These are phyloP conservation scores for Pythium chondricola DNA, from an alignment of 352 stramenopile species.

Conservation along the genomic window DNA sequence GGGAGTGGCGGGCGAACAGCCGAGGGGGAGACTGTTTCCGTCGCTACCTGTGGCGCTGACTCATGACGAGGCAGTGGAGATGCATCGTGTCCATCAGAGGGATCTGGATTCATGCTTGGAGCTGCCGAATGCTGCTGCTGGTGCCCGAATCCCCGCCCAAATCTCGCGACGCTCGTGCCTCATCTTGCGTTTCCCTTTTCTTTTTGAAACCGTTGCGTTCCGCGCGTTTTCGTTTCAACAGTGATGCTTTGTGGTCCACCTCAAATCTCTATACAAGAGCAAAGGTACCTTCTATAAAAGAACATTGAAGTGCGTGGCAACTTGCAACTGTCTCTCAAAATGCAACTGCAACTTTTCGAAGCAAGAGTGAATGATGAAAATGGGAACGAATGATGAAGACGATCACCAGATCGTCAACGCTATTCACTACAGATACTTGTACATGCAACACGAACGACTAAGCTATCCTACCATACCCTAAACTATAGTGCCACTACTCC, in stretches of 20 bases:
- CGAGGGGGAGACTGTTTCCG: not conserved
- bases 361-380: not conserved
- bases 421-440: not conserved
- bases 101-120: too few species aligned
- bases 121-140: too few species aligned
- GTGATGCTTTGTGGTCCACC: conserved; percentile 1
- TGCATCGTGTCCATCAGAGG: too few species aligned
- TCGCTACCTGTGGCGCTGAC: not conserved
- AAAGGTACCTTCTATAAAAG: conserved; percentile 7
- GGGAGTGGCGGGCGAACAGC: not conserved
- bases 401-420: not conserved
- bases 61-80: too few species aligned
- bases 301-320: conserved; percentile 19
- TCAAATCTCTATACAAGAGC: conserved; percentile 2
- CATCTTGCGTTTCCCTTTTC: conserved; percentile 2
- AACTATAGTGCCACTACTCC: conserved; percentile 6
- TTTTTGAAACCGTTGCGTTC: conserved; percentile 1
- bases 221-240: not conserved
- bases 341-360: conserved; percentile 16
- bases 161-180: too few species aligned
- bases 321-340: not conserved
- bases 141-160: too few species aligned
- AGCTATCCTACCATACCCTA: conserved; percentile 10
- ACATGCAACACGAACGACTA: not conserved
- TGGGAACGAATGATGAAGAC: not conserved